These are phyloP conservation scores for Apiospora sp. DNA, from an alignment of 2,329 filamentous ascomycete genomes.

Conservation along the genomic window DNA sequence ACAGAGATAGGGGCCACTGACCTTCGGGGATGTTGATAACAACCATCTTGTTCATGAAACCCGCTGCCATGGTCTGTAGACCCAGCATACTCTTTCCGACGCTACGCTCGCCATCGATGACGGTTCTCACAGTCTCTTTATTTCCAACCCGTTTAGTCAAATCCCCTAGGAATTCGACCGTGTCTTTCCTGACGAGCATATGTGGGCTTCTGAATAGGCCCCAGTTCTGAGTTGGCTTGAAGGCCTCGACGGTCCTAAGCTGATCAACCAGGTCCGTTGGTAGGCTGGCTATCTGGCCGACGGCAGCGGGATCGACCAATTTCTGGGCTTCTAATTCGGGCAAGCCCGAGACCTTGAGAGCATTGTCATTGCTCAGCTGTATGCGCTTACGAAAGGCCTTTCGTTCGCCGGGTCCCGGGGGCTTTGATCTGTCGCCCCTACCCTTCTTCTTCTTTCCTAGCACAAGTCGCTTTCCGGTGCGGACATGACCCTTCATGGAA, in stretches of 20 bases:
- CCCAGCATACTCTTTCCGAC: conserved; percentile 89
- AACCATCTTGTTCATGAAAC: conserved; percentile 83
- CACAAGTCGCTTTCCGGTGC: conserved; percentile 52
- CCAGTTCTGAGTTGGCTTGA: conserved; percentile 92
- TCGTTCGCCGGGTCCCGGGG: conserved; percentile 78
- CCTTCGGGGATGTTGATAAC: conserved; percentile 91
- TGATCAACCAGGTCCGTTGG: conserved; percentile 77
- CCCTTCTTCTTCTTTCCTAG: conserved; percentile 59
- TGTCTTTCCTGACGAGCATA: conserved; percentile 79
- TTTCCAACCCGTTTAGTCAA: conserved; percentile 64
- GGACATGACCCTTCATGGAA: conserved; percentile 34
- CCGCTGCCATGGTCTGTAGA: conserved; percentile 84
- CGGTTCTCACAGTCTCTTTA: conserved; percentile 66
- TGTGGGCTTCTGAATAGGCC: conserved; percentile 83
- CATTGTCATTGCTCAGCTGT: conserved; percentile 93
- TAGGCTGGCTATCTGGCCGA: conserved; percentile 74
- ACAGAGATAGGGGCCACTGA: conserved; percentile 46
- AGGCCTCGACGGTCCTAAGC: conserved; percentile 84
- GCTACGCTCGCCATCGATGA: conserved; percentile 76
- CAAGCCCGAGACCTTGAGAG: conserved; percentile 77
- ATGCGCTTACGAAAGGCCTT: conserved; percentile 89
- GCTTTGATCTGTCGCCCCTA: conserved; percentile 55
- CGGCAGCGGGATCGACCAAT: conserved; percentile 60
- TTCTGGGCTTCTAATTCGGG: conserved; percentile 64
- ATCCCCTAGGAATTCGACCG: conserved; percentile 71